phyloP scores from a whole-genome alignment of 306 rosid genomes.

The Carpinus fangiana region DNA sequence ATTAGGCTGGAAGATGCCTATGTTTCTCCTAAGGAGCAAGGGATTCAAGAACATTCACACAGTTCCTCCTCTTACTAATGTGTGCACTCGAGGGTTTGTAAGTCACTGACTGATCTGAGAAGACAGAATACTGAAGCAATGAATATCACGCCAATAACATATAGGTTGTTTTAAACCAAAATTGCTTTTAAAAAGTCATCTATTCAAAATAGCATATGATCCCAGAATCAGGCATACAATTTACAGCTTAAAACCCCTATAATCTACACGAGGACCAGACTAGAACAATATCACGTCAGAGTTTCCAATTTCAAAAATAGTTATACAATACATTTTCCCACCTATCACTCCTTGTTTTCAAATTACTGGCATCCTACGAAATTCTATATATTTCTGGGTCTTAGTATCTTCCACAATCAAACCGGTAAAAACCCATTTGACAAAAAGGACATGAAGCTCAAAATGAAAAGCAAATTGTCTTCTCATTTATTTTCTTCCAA shows the following conservation, averaged over 20 bases:
- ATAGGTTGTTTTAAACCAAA: neutral
- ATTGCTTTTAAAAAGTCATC: neutral
- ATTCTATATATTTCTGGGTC: neutral
- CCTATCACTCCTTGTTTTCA: neutral
- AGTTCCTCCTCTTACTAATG: neutral
- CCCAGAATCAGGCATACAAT: neutral
- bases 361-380: neutral
- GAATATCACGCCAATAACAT: neutral
- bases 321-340: neutral
- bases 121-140: neutral
- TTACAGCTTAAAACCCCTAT: neutral
- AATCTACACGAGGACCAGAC: neutral
- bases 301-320: neutral
- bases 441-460: neutral
- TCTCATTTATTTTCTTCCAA: neutral
- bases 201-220: neutral
- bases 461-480: neutral
- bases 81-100: neutral
- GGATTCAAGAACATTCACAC: constrained; percentile 2
- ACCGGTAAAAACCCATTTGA: neutral
- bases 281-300: neutral
- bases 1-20: neutral
- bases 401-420: neutral
- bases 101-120: neutral
- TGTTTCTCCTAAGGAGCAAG: neutral